Evolutionary conservation across 352 stramenopile genomes (phyloP), one percentile per base, ranked within the genome.

Genomic region (Phytophthora constricta): DNA sequence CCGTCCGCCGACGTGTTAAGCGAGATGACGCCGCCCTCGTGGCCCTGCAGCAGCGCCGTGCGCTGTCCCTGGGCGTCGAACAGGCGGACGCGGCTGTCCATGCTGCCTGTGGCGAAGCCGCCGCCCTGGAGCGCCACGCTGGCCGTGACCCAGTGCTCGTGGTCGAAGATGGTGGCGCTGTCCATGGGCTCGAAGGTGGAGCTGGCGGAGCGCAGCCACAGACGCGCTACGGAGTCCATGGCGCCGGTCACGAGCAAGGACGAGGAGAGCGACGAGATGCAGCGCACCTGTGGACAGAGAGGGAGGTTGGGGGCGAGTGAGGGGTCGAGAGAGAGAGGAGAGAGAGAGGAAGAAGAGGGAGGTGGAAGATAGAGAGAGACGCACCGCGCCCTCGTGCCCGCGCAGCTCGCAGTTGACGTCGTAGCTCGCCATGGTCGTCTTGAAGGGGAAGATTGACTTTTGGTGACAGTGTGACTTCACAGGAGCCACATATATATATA

Each of bases 61-160:
- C 78, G 72, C 45, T 81, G 71, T 11, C 71, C 82, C 17, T 88
- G 70, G 0, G 76, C 66, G 43, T 72, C 77, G 58, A 84, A 96
- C 1, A 96, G 47, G 23, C 86, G 84, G n/a, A 94, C 68, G 23
- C 76, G 65, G 55, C 88, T 93, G 75, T 96, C 87, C 87, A 96
- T 96, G 33, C 72, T 83, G 50, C 87, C 87, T 2, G 86, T 92
- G 8, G 79, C 86, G 64, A 94, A 93, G 28, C 81, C 86, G 5
- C 74, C 82, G 9, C 59, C 60, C 1, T 73, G 68, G 23, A 94
- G 67, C 22, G 67, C 58, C 46, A 84, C 45, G 22, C 83, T 70
- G 43, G 84, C 80, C 19, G 87, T 96, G 25, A 96, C 78, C 87
- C 87, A 96, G 72, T 96, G 87, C 55, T 93, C 84, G 55, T 96